Evolutionary conservation across 306 rosid genomes (phyloP).

Genomic region (Sicyos baderoa): DNA sequence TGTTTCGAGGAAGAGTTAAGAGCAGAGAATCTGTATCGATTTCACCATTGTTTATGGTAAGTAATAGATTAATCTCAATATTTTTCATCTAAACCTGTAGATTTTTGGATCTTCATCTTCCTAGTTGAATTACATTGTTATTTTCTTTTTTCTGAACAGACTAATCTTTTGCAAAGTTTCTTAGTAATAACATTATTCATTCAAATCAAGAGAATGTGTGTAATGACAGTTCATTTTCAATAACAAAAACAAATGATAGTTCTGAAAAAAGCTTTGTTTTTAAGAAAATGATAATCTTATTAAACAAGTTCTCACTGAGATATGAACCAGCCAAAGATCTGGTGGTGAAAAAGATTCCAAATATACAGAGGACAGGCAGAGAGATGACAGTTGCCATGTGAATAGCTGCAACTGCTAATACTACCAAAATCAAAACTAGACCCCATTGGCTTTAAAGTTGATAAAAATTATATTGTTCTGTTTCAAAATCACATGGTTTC

Average conservation of each 20-base stretch:
- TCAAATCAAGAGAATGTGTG: not conserved
- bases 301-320: not conserved
- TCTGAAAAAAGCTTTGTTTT: not conserved
- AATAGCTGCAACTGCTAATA: constrained; percentile 35
- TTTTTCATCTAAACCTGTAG: not conserved
- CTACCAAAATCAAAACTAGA: not conserved
- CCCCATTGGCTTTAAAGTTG: not conserved
- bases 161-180: no score
- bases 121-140: not conserved
- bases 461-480: not conserved
- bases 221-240: not conserved
- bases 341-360: constrained; percentile 15
- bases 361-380: constrained; percentile 20
- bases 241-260: not conserved
- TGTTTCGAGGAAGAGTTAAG: not conserved
- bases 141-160: no score
- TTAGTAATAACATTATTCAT: not conserved
- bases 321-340: constrained; percentile 11
- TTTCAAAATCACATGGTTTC: constrained; percentile 16
- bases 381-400: constrained; percentile 36
- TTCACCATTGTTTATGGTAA: not conserved
- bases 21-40: not conserved
- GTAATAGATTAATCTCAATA: no score
- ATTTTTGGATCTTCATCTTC: not conserved
- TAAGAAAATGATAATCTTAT: not conserved